Evolutionary conservation across 495 filamentous ascomycete genomes (phyloP).

Genomic region (Xylaria curta): DNA sequence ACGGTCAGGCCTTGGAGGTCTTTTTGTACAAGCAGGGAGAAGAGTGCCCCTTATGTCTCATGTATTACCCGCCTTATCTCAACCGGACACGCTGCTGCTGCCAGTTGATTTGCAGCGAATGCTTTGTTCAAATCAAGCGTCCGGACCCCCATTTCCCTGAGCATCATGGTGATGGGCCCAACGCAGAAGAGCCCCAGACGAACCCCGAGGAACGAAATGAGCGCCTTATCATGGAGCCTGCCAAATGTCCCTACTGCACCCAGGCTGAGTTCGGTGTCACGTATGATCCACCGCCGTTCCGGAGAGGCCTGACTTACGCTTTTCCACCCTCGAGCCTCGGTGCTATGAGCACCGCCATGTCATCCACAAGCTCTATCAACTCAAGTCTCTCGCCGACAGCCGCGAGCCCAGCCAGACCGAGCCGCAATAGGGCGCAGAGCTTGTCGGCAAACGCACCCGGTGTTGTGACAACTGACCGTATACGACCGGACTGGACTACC

Average conservation of each 20-base stretch:
- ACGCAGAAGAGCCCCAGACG: slow-evolving; percentile 45
- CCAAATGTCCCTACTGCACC: slow-evolving; percentile 95
- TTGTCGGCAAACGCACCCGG: slow-evolving; percentile 78
- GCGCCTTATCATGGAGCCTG: slow-evolving; percentile 84
- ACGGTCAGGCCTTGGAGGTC: slow-evolving; percentile 89
- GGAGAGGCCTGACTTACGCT: slow-evolving; percentile 78
- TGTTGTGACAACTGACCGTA: slow-evolving; percentile 88
- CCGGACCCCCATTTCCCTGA: slow-evolving; percentile 96
- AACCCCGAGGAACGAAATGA: slow-evolving; percentile 62
- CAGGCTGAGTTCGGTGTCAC: slow-evolving; percentile 94
- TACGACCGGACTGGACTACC: slow-evolving; percentile 92
- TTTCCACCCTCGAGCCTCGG: slow-evolving; percentile 47
- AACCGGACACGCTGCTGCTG: slow-evolving; percentile 96
- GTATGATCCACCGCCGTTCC: slow-evolving; percentile 87
- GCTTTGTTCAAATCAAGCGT: slow-evolving; percentile 98
- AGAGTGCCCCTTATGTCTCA: slow-evolving; percentile 96
- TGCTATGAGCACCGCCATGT: slow-evolving; percentile 70
- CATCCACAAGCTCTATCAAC: slow-evolving; percentile 62
- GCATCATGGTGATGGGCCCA: slow-evolving; percentile 68
- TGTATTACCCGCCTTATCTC: slow-evolving; percentile 95
- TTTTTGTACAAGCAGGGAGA: slow-evolving; percentile 88
- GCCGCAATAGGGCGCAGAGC: slow-evolving; percentile 74
- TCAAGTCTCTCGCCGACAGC: slow-evolving; percentile 51
- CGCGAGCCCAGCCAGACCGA: slow-evolving; percentile 46
- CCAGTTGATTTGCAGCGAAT: slow-evolving; percentile 97